Base-by-base conservation (phyloP, 1,284 basidiomycete species). In the Fomitopsis schrenkii region DNA sequence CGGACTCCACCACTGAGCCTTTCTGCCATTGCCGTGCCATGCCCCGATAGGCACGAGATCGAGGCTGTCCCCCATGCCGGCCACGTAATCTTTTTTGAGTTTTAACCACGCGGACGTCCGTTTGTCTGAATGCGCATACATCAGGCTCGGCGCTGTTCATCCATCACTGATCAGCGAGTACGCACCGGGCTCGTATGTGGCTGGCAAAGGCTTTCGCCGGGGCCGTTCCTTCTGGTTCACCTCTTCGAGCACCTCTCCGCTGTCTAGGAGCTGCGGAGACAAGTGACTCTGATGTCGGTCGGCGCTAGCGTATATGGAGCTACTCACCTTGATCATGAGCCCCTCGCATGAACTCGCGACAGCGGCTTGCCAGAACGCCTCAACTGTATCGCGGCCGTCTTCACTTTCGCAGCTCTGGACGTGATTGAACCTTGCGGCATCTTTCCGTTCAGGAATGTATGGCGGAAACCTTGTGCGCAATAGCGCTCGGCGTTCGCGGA, bases 1-100 rank as follows among this genome's bases (percentile, higher is more conserved):
- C 0, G 95, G 95, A 64, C 88, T 91, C 94, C 95, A 98, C 94
- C 94, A 97, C 33, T 86, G 83, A 9, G 88, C 90, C 75, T 97
- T 98, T 40, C 94, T 79, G n/a, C 95, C 95, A 74, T 90, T 91
- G 48, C 95, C 95, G 76, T 96, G 88, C 94, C 83, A 80, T 42
- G 87, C 92, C 1, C 86, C 94, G 50, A 95, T 73, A 38, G 95
- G 75, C 2, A 87, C 86, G 59, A 95, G 80, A 73, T 95, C 93
- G 46, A 94, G 72, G 35, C 85, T 85, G 74, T 97, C 94, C 1
- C 71, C 70, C 30, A 74, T 80, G 2, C 89, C 88, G 1, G 85
- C 85, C 56, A 97, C 91, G 69, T 95, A 95, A 72, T 96, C 94
- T 73, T 83, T 86, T 77, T 91, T 90, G 61, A 79, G 61, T 74